These are phyloP conservation scores for Penicillium coffeae DNA, from an alignment of 495 filamentous ascomycete species.

Conservation along the genomic window DNA sequence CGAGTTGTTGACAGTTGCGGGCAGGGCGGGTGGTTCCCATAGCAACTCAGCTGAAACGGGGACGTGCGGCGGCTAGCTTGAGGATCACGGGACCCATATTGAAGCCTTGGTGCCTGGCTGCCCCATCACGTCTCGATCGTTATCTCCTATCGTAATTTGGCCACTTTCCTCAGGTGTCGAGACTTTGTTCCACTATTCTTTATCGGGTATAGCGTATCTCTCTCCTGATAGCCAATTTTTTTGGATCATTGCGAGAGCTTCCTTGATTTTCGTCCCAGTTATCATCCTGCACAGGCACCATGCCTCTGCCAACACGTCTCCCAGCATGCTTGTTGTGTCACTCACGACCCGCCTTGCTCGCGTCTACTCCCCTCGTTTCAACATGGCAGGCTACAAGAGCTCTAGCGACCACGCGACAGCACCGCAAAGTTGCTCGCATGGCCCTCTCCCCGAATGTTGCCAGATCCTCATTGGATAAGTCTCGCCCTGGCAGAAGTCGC, in stretches of 20 bases:
- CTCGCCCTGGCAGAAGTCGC: constrained; percentile 29
- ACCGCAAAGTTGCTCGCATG: constrained; percentile 65
- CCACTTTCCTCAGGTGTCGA: background rate
- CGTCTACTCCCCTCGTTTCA: constrained; percentile 11
- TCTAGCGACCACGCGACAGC: constrained; percentile 37
- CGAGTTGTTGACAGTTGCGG: constrained; percentile 29
- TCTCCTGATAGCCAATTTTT: background rate
- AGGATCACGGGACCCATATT: background rate
- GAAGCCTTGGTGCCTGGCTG: too few relatives aligned
- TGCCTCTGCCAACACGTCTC: constrained; percentile 31
- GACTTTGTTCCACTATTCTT: background rate
- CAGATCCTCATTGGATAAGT: constrained; percentile 43
- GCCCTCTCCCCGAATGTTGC: constrained; percentile 71
- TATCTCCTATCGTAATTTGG: background rate
- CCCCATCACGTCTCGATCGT: background rate
- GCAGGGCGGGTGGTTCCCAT: constrained; percentile 31
- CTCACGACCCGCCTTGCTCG: constrained; percentile 21
- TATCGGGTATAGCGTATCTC: background rate
- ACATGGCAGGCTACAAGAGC: constrained; percentile 37
- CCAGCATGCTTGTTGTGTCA: constrained; percentile 41
- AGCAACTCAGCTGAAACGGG: constrained; percentile 24
- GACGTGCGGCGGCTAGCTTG: background rate
- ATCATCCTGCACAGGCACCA: constrained; percentile 23
- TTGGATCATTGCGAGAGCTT: background rate
- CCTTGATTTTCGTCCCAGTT: constrained; percentile 1